Percentiles rank a stretch among this genome's conserved stretches.
Conservation (phyloP, 768 basidiomycete species). For the Amanita pallidorosea region DNA sequence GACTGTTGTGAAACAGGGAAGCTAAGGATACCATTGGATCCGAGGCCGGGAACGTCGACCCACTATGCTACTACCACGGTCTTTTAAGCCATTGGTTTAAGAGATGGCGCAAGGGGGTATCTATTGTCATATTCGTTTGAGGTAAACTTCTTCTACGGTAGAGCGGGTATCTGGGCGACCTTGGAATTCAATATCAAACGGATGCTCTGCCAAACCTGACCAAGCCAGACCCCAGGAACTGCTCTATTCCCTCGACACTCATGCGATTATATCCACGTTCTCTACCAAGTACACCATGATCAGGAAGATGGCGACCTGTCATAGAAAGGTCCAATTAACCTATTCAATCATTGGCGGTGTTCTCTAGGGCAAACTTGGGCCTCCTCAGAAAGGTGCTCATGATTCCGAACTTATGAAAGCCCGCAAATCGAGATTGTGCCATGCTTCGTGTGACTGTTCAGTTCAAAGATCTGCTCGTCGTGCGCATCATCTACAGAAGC, state of each 20-base stretch:
- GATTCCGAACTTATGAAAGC: not conserved
- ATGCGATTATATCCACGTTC: not conserved
- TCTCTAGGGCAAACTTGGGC: not conserved
- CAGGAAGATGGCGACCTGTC: not conserved
- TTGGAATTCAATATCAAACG: no score
- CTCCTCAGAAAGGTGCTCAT: not conserved
- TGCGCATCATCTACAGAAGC: constrained; percentile 1
- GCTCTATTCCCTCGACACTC: not conserved
- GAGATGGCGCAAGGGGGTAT: not conserved
- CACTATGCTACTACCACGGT: no score
- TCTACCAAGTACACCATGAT: not conserved
- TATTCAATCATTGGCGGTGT: not conserved
- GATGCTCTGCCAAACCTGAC: no score
- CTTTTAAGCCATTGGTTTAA: not conserved
- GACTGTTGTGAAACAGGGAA: constrained; percentile 25
- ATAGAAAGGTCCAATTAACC: not conserved
- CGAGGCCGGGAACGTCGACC: no score
- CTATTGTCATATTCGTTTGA: not conserved
- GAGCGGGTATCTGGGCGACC: no score
- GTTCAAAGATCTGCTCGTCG: not conserved
- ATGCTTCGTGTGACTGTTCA: not conserved
- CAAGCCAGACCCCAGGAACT: not conserved
- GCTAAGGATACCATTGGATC: constrained; percentile 5
- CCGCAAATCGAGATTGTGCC: not conserved
- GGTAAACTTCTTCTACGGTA: no score